Base-by-base conservation (phyloP, 805 yeast genomes). In the Isabelozyma pseudorhagii region DNA sequence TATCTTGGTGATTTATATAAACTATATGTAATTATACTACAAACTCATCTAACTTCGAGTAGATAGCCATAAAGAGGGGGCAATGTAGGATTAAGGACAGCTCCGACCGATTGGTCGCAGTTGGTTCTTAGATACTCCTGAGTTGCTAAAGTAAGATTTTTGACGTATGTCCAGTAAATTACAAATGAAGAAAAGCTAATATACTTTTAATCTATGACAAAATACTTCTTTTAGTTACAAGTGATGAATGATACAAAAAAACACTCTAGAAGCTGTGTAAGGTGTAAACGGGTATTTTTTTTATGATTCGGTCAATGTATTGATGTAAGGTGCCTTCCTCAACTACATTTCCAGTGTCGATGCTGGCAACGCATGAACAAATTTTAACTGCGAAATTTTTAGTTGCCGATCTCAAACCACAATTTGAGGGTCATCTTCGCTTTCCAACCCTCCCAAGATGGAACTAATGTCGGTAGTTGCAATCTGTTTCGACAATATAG, bases 371-470 rank as follows among this genome's bases (percentile, higher is more conserved):
- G 17, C 11, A 21, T 41, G 43, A 44, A 34, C 41, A 14, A 10
- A 44, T 39, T 29, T 14, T 25, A 29, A 18, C 29, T 44, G 14
- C n/a, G 36, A 31, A 31, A 31, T 31, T 31, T 31, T 31, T 13
- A 8, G 36, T 4, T 9, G 36, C n/a, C n/a, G n/a, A 8, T 38
- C 45, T 44, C 47, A 62, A 4, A 63, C 65, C n/a, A 64, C 60
- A 27, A 63, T 48, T 13, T 58, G 53, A 14, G 46, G 45, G 42
- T 72, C 77, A 42, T 70, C 75, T 21, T 68, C 75, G 48, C 62
- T 63, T 17, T 62, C 64, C 46, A 74, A 66, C 8, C 60, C 71
- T 5, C 60, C 64, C 21, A 74, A 57, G 21, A 74, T 71, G 8
- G 71, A 62, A 38, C 56, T 60, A 13, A 74, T 61, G 44, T 72